A percentile compares a stretch with the other conserved stretches of the same genome.
These are phyloP conservation scores for Cyanidiococcus yangmingshanensis DNA, from an alignment of 23 red algal genomes.

Conservation along the genomic window DNA sequence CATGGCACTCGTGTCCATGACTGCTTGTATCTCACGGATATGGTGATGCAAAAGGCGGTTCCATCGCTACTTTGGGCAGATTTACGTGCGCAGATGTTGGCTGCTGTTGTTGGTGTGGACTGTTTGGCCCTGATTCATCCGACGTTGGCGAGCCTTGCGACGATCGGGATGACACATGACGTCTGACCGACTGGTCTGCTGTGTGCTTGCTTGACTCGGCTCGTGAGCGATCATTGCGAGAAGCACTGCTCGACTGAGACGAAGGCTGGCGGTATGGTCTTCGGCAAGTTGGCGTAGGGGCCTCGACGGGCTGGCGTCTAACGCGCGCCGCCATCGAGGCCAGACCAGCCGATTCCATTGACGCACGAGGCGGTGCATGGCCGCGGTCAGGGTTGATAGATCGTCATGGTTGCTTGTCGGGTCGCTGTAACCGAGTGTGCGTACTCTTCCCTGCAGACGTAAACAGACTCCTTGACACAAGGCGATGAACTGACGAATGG, in stretches of 20 bases:
- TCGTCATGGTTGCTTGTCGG: not conserved
- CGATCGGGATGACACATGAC: no score
- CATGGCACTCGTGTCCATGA: not conserved
- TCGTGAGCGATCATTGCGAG: no score
- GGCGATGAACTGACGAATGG: not conserved
- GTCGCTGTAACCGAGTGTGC: conserved; percentile 3
- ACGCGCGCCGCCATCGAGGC: not conserved
- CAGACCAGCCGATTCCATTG: not conserved
- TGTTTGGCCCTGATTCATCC: not conserved
- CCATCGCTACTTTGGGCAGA: not conserved
- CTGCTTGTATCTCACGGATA: conserved; percentile 5
- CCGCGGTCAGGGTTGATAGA: not conserved
- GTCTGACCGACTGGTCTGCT: no score
- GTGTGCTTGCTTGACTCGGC: no score
- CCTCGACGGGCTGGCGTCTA: not conserved
- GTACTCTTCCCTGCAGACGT: not conserved
- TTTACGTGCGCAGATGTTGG: not conserved
- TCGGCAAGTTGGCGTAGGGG: not conserved
- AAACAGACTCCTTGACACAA: not conserved
- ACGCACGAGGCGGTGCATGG: not conserved
- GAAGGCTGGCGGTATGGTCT: no score
- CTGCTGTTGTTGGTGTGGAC: not conserved
- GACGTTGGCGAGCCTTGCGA: no score
- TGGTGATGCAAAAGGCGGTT: conserved; percentile 7
- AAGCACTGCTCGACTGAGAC: no score